phyloP scores from a whole-genome alignment of 805 yeast genomes.

The Hanseniaspora thailandica region DNA sequence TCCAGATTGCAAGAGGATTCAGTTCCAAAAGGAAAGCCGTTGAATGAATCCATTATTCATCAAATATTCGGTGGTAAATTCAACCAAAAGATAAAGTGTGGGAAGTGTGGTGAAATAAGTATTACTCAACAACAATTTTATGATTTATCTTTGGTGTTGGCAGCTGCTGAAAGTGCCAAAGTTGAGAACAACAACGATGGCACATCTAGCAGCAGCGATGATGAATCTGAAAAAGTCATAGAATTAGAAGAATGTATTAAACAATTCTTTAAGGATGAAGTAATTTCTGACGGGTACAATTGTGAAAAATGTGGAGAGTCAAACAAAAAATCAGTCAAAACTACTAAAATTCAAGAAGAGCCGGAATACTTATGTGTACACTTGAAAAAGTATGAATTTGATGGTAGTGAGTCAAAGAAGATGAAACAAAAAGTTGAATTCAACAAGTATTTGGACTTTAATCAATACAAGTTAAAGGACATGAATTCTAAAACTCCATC shows the following conservation, averaged over 20 bases:
- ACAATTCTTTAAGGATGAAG: conserved; percentile 76
- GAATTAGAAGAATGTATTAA: conserved; percentile 62
- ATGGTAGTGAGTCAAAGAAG: conserved; percentile 67
- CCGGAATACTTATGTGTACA: conserved; percentile 85
- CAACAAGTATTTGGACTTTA: conserved; percentile 65
- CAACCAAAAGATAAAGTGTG: conserved; percentile 75
- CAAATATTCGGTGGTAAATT: conserved; percentile 90
- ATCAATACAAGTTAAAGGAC: conserved; percentile 18
- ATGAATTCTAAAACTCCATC: conserved; percentile 31
- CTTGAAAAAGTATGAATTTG: conserved; percentile 80
- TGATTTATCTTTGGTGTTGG: conserved; percentile 75
- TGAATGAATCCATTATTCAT: conserved; percentile 70
- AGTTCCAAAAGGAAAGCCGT: conserved; percentile 78
- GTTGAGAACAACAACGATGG: conserved; percentile 12
- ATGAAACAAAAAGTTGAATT: conserved; percentile 78
- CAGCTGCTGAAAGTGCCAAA: conserved; percentile 34
- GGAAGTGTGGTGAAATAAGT: conserved; percentile 67
- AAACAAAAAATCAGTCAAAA: conserved; percentile 66
- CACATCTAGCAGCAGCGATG: conserved; percentile 10
- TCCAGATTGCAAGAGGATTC: conserved; percentile 83
- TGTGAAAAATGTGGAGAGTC: conserved; percentile 76
- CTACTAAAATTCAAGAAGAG: conserved; percentile 54
- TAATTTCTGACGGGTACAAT: conserved; percentile 65
- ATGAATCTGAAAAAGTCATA: conserved; percentile 29
- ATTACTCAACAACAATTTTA: conserved; percentile 87